Evolutionary conservation across 371 early-diverging fungal genomes (phyloP).

Genomic region (Phascolomyces articulosus): DNA sequence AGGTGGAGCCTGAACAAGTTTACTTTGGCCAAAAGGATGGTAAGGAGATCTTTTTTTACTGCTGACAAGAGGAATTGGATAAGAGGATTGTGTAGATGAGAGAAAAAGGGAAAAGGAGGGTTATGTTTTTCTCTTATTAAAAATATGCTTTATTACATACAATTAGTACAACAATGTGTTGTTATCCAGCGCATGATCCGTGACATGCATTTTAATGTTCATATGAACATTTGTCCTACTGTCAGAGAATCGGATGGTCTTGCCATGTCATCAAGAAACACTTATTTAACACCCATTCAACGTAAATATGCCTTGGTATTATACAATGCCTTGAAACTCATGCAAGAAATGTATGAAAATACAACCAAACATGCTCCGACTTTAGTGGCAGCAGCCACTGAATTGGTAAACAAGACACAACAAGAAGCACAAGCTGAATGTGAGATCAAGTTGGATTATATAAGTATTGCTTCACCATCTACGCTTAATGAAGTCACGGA

Average conservation of each 20-base stretch:
- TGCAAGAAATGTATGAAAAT: conserved; percentile 49
- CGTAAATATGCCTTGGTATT: conserved; percentile 78
- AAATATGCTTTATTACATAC: too few relatives aligned
- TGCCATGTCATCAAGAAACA: conserved; percentile 91
- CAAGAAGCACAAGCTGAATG: conserved; percentile 45
- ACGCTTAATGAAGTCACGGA: conserved; percentile 48
- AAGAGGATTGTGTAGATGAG: too few relatives aligned
- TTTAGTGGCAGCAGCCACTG: conserved; percentile 52
- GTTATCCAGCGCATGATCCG: conserved; percentile 81
- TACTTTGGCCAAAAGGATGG: conserved; percentile 97
- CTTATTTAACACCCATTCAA: conserved; percentile 78
- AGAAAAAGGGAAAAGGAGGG: too few relatives aligned
- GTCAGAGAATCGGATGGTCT: conserved; percentile 85
- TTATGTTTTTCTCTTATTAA: conserved; percentile 6
- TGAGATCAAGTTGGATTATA: conserved; percentile 76
- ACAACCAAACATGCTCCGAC: conserved; percentile 53
- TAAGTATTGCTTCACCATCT: conserved; percentile 77
- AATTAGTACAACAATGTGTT: conserved; percentile 92
- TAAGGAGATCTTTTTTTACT: too few relatives aligned
- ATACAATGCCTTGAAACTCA: conserved; percentile 70
- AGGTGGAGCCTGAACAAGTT: conserved; percentile 77
- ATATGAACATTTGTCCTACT: conserved; percentile 80
- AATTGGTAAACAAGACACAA: conserved; percentile 38
- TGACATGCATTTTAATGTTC: conserved; percentile 82
- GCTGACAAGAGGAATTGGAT: too few relatives aligned